phyloP scores from a whole-genome alignment of 2,329 filamentous ascomycete genomes.

The Microdochium trichocladiopsis region DNA sequence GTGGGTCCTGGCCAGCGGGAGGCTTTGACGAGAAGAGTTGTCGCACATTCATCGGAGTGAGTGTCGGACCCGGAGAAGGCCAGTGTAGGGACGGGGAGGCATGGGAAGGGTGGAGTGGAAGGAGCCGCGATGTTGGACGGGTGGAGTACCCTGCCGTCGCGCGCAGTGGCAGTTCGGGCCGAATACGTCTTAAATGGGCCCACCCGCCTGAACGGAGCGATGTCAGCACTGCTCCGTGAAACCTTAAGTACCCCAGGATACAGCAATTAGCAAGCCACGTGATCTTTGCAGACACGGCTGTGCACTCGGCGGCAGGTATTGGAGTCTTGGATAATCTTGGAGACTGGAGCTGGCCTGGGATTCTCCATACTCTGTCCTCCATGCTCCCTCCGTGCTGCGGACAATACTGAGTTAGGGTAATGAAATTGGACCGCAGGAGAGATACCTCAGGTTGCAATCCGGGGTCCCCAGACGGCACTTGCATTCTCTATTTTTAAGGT shows the following conservation, averaged over 20 bases:
- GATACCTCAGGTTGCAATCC: not conserved
- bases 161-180: not conserved
- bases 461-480: not conserved
- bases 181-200: not conserved
- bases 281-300: not conserved
- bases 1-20: not conserved
- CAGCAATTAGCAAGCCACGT: not conserved
- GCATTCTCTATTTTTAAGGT: no score
- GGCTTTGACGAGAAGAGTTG: not conserved
- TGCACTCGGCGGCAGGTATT: not conserved
- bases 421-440: not conserved
- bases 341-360: not conserved
- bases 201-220: not conserved
- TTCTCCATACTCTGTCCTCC: not conserved
- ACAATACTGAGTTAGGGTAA: not conserved
- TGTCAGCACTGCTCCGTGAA: not conserved
- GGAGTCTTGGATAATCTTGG: not conserved
- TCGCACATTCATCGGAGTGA: not conserved
- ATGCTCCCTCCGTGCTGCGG: no score
- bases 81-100: not conserved
- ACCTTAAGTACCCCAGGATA: no score
- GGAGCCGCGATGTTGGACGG: not conserved
- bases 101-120: not conserved
- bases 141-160: not conserved
- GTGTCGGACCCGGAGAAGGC: not conserved